Percentiles rank a stretch among this genome's conserved stretches.
Conservation (phyloP, 1,284 basidiomycete genomes). For the Heterobasidion irregulare region DNA sequence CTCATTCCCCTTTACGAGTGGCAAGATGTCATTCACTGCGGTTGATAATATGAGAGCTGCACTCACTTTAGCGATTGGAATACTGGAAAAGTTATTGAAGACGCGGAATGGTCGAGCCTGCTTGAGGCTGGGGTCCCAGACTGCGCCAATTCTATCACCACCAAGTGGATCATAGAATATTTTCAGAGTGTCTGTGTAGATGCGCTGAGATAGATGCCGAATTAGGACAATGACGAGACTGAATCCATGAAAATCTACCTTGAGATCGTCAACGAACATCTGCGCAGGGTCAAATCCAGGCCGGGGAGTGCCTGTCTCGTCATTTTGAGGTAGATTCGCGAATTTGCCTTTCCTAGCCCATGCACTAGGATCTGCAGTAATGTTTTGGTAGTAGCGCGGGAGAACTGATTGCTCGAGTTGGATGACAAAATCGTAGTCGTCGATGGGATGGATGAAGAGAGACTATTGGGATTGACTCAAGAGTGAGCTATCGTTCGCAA, state of each 20-base stretch:
- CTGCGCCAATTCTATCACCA: slow-evolving; percentile 70
- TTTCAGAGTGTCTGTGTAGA: slow-evolving; percentile 73
- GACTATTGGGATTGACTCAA: slow-evolving; percentile 31
- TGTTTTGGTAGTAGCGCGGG: slow-evolving; percentile 68
- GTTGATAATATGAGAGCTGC: neutral
- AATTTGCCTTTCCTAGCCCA: slow-evolving; percentile 41
- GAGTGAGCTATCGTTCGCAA: neutral
- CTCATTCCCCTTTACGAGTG: slow-evolving; percentile 8
- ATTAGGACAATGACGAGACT: slow-evolving; percentile 5
- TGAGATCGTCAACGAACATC: slow-evolving; percentile 63
- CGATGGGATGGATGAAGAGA: slow-evolving; percentile 77
- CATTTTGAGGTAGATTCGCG: slow-evolving; percentile 32
- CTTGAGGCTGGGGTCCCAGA: slow-evolving; percentile 78
- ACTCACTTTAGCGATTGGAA: slow-evolving; percentile 34
- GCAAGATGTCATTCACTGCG: neutral
- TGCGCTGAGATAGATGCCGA: slow-evolving; percentile 32
- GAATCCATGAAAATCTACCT: slow-evolving; percentile 36
- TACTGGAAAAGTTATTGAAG: slow-evolving; percentile 71
- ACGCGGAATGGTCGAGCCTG: slow-evolving; percentile 68
- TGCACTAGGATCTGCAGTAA: slow-evolving; percentile 37
- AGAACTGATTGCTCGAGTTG: slow-evolving; percentile 60
- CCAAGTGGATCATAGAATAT: slow-evolving; percentile 86
- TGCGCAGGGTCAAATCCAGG: slow-evolving; percentile 81
- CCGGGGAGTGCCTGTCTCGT: slow-evolving; percentile 25
- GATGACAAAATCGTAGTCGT: slow-evolving; percentile 84